Base-by-base conservation (phyloP, 176 grass and related monocot species). In the Paspalum notatum region DNA sequence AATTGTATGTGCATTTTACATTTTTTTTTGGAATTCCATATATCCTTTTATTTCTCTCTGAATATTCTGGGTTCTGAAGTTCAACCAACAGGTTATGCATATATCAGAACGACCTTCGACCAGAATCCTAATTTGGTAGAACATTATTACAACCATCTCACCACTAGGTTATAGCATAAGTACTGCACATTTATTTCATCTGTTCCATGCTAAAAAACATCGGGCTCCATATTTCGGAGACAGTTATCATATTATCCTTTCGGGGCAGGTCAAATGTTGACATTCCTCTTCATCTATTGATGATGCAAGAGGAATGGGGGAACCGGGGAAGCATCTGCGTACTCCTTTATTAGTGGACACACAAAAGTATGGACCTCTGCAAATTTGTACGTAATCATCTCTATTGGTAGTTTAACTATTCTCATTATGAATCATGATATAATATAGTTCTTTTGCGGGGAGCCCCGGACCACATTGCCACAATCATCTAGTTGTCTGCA, bases 271-370 rank as follows among this genome's bases (percentile, higher is more conserved):
- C 8, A n/a, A 39, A 71, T 77, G 57, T 58, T 71, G 72, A 72
- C 80, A 40, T 18, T 72, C 44, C 5, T 71, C 20, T 66, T 47
- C 66, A 83, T 72, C 38, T 82, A 17, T 64, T 63, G 42, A 56
- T 87, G 62, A 61, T 47, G 41, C 14, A 27, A 45, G 21, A 10
- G 18, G 25, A 42, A 49, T 41, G 25, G 46, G 37, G 76, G 7
- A 37, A 78, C 8, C 47, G 45, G 26, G 76, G 4, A 47, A 78
- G 11, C 27, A 61, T 32, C 51, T 54, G 48, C 53, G 49, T 12
- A 27, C n/a, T 62, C 67, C 54, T 45, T 77, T 54, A 46, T 56
- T 9, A 63, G 7, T 4, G 9, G n/a, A n/a, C 5, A 15, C 1
- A n/a, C 24, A 22, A 25, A 46, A 84, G 40, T 12, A 32, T 60